Percentiles rank a stretch among this genome's conserved stretches.
Conservation (phyloP, 1,139 yeast species). For the Magnusiomyces suaveolens region DNA sequence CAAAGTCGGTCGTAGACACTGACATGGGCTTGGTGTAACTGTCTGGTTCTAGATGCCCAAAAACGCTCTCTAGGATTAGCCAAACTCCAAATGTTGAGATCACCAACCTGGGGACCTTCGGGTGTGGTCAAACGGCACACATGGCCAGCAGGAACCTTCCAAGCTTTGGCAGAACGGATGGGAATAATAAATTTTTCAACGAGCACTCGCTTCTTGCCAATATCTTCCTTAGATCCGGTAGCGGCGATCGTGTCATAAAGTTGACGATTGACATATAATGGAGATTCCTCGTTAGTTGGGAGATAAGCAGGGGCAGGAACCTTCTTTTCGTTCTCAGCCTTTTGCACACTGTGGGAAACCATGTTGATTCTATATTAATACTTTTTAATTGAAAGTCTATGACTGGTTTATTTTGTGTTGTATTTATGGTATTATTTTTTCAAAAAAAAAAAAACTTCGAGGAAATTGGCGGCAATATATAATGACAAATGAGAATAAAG, state of each 20-base stretch:
- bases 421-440: too few relatives aligned
- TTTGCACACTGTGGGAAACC: constrained; percentile 9
- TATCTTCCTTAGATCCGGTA: constrained; percentile 25
- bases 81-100: constrained; percentile 53
- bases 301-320: constrained; percentile 40
- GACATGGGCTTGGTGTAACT: constrained; percentile 57
- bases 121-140: constrained; percentile 54
- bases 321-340: constrained; percentile 11
- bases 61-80: constrained; percentile 54
- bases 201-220: constrained; percentile 30
- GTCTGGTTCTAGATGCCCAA: constrained; percentile 65
- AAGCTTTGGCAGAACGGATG: constrained; percentile 50
- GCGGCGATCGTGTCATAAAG: constrained; percentile 40
- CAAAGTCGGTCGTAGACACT: constrained; percentile 53
- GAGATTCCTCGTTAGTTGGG: constrained; percentile 42
- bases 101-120: constrained; percentile 64
- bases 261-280: constrained; percentile 41
- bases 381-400: neutral
- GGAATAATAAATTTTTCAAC: constrained; percentile 37
- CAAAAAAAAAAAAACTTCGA: too few relatives aligned
- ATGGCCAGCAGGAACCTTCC: constrained; percentile 50
- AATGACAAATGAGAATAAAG: too few relatives aligned
- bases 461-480: too few relatives aligned
- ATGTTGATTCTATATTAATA: neutral
- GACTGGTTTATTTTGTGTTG: too few relatives aligned